phyloP scores from a whole-genome alignment of 176 grass and related monocot genomes.

The Ampelocalamus luodianensis region DNA sequence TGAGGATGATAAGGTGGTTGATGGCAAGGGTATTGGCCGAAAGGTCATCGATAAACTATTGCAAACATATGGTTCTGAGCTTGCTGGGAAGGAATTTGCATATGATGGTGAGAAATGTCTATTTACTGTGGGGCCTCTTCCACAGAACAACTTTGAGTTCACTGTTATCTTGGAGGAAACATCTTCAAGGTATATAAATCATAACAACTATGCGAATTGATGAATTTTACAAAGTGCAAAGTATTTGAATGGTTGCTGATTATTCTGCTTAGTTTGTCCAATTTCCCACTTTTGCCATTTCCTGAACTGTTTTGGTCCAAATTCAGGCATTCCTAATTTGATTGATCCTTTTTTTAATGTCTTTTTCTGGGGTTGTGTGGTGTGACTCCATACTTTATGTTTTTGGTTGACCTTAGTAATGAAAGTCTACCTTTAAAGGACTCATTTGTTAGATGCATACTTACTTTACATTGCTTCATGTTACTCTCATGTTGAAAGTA shows the following conservation, averaged over 20 bases:
- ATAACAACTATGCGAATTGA: background rate
- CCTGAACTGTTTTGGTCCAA: conserved; percentile 11
- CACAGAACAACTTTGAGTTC: conserved; percentile 86
- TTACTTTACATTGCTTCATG: conserved; percentile 14
- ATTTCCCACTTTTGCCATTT: conserved; percentile 12
- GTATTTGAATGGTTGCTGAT: background rate
- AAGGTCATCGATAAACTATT: conserved; percentile 77
- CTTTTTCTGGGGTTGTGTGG: background rate
- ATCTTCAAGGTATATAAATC: conserved; percentile 59
- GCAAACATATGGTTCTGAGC: conserved; percentile 79
- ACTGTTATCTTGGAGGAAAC: conserved; percentile 79
- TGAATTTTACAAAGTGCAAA: conserved; percentile 29
- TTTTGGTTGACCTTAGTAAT: conserved; percentile 6
- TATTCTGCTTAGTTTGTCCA: conserved; percentile 19
- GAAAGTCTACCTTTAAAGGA: background rate
- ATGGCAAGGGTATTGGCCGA: conserved; percentile 67
- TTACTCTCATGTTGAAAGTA: background rate
- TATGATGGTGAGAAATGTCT: conserved; percentile 92
- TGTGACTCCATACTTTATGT: background rate
- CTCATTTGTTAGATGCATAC: conserved; percentile 20
- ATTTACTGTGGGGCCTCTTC: conserved; percentile 82
- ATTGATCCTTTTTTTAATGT: background rate
- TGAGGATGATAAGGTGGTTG: conserved; percentile 67
- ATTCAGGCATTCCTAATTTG: background rate
- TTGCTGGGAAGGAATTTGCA: conserved; percentile 81